These are phyloP conservation scores for Ophiostoma populinum DNA, from an alignment of 2,329 filamentous ascomycete species.

Conservation along the genomic window DNA sequence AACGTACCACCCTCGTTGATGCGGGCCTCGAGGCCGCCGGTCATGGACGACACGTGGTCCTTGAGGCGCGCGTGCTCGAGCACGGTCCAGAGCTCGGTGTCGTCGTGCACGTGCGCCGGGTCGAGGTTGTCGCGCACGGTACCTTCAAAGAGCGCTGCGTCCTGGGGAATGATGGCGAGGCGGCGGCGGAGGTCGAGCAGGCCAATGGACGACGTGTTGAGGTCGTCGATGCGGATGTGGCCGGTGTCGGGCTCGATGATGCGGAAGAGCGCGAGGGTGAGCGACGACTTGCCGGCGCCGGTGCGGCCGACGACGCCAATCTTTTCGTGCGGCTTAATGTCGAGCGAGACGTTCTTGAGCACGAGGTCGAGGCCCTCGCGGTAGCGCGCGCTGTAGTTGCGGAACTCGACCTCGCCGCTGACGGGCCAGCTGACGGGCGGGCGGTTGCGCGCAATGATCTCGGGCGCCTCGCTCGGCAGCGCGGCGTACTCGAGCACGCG, in stretches of 20 bases:
- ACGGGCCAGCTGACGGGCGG: conserved; percentile 86
- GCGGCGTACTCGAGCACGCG: conserved; percentile 89
- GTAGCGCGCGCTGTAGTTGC: conserved; percentile 89
- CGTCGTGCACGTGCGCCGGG: conserved; percentile 85
- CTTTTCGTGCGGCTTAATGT: conserved; percentile 94
- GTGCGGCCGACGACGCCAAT: conserved; percentile 94
- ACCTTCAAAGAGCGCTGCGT: conserved; percentile 70
- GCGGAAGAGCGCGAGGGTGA: conserved; percentile 84
- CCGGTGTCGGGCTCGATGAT: conserved; percentile 81
- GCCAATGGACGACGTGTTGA: conserved; percentile 83
- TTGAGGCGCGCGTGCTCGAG: conserved; percentile 83
- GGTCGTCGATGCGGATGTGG: conserved; percentile 70
- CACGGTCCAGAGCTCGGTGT: conserved; percentile 93
- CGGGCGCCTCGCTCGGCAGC: conserved; percentile 82
- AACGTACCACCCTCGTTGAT: conserved; percentile 83
- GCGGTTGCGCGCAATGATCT: conserved; percentile 75
- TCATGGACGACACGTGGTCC: conserved; percentile 74
- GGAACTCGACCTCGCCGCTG: conserved; percentile 73
- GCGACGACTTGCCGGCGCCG: conserved; percentile 85
- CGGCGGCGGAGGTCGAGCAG: conserved; percentile 75
- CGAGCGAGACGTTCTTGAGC: conserved; percentile 77
- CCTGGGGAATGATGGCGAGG: conserved; percentile 92
- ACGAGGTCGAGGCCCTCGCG: conserved; percentile 79
- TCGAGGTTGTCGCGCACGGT: conserved; percentile 82
- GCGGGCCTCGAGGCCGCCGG: conserved; percentile 73